These are phyloP conservation scores for Aspergillus nidulans DNA, from an alignment of 495 filamentous ascomycete genomes.

Conservation along the genomic window DNA sequence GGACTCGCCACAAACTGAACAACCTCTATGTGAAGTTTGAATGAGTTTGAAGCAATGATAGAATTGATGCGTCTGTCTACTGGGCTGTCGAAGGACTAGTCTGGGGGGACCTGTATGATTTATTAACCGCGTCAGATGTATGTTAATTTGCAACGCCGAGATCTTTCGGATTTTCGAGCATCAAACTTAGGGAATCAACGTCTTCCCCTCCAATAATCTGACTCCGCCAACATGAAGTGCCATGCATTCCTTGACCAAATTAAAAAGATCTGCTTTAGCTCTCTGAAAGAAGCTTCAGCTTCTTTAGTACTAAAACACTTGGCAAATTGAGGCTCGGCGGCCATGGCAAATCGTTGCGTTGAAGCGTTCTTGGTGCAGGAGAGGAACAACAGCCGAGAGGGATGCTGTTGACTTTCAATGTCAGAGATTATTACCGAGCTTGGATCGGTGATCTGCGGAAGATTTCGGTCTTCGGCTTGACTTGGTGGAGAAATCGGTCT, in stretches of 20 bases:
- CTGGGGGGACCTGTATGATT: slow-evolving; percentile 9
- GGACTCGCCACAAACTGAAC: slow-evolving; percentile 34
- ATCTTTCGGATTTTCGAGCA: no score
- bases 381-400: no score
- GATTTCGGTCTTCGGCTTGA: no score
- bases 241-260: slow-evolving; percentile 18
- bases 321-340: slow-evolving; percentile 15
- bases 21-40: slow-evolving; percentile 34
- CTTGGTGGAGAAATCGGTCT: no score
- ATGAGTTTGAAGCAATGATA: slow-evolving; percentile 37
- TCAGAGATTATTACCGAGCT: no score
- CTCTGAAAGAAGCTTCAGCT: slow-evolving; percentile 7
- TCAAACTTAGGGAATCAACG: slow-evolving; percentile 12
- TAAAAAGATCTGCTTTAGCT: slow-evolving; percentile 15
- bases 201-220: no score
- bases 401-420: no score
- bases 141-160: slow-evolving; percentile 16
- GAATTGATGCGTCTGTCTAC: slow-evolving; percentile 47
- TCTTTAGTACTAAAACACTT: slow-evolving; percentile 10
- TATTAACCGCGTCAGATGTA: background rate
- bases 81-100: slow-evolving; percentile 30
- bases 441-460: no score
- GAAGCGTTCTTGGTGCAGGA: no score
- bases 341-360: no score
- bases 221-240: no score